phyloP scores from a whole-genome alignment of 2,329 filamentous ascomycete genomes.

The Aspergillus tubingensis region DNA sequence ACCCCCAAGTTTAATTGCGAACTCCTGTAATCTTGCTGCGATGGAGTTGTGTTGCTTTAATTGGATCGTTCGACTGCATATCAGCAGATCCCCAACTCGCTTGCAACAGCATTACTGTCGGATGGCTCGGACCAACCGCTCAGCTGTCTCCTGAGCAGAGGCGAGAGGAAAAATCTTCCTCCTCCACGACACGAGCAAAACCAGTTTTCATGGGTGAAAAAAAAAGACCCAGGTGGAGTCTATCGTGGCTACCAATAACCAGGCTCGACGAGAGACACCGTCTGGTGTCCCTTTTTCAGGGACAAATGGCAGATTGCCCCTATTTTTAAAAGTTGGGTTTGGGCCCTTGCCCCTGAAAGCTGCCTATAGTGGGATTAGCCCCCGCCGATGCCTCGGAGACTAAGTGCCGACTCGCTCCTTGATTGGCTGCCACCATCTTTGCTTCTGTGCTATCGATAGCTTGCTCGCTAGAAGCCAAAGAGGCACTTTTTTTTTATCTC shows the following conservation, averaged over 20 bases:
- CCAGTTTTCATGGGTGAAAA: neutral
- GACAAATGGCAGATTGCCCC: neutral
- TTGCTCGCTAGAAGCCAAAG: neutral
- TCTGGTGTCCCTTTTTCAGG: neutral
- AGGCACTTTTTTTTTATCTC: neutral
- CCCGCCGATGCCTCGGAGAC: neutral
- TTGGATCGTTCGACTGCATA: neutral
- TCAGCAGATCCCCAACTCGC: too few relatives aligned
- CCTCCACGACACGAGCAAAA: neutral
- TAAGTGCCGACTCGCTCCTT: neutral
- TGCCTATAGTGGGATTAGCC: neutral
- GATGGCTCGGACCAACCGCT: too few relatives aligned
- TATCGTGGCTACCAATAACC: neutral
- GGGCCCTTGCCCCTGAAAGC: neutral
- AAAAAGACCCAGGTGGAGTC: neutral
- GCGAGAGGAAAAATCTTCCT: neutral
- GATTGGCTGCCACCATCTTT: neutral
- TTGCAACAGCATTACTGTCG: too few relatives aligned
- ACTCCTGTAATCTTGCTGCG: neutral
- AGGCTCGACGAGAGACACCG: neutral
- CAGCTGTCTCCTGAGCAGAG: too few relatives aligned
- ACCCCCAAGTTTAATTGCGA: neutral
- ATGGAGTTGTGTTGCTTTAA: neutral
- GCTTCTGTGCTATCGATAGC: neutral
- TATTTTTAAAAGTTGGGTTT: neutral